Evolutionary conservation across 176 grass and related monocot genomes (phyloP).

Genomic region (Oryza meridionalis): DNA sequence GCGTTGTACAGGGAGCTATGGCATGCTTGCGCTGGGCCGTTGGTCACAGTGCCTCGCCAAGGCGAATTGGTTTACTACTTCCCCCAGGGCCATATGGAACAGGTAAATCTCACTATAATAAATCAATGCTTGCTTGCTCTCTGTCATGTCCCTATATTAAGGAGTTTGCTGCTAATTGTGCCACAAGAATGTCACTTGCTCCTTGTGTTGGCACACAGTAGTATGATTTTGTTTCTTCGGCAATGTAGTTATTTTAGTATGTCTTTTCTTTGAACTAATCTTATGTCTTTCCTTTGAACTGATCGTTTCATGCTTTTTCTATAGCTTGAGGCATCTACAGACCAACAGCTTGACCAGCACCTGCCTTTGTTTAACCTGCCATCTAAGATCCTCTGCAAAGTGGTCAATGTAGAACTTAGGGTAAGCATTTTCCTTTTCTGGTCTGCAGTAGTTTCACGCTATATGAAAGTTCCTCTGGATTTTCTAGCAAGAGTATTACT

Average conservation of each 20-base stretch:
- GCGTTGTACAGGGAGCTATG: slow-evolving; percentile 75
- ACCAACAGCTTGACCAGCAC: slow-evolving; percentile 77
- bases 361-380: slow-evolving; percentile 74
- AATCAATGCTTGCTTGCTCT: neutral
- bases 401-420: slow-evolving; percentile 79
- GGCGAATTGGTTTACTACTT: slow-evolving; percentile 93
- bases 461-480: slow-evolving; percentile 12
- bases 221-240: slow-evolving; percentile 4
- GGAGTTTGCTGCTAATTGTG: neutral
- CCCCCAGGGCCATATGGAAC: slow-evolving; percentile 96
- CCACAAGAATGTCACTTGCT: neutral
- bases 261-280: slow-evolving; percentile 37
- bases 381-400: slow-evolving; percentile 79
- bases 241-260: slow-evolving; percentile 15
- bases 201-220: neutral
- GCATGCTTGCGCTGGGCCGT: slow-evolving; percentile 84
- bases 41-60: slow-evolving; percentile 68
- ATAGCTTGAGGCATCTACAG: slow-evolving; percentile 87
- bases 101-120: slow-evolving; percentile 53
- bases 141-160: neutral
- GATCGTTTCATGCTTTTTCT: neutral
- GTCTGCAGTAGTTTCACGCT: slow-evolving; percentile 11
- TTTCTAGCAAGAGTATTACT: neutral
- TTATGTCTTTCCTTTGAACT: slow-evolving; percentile 38
- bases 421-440: slow-evolving; percentile 44